Evolutionary conservation across 2,329 filamentous ascomycete species (phyloP).

Genomic region (Pseudopyricularia javanii): DNA sequence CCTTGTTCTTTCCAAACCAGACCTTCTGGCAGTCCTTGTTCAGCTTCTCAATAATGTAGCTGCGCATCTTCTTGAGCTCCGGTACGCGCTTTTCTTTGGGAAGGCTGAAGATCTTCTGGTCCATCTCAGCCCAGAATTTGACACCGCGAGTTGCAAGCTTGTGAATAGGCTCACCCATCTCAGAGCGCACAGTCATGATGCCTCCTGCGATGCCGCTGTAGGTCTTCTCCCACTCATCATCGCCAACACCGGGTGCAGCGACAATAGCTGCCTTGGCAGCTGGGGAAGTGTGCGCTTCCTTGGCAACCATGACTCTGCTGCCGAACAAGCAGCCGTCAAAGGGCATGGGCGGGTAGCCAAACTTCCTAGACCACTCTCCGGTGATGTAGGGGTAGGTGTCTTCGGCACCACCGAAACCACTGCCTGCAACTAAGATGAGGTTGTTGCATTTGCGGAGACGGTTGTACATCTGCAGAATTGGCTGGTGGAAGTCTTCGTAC

Average conservation of each 20-base stretch:
- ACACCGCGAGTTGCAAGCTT: conserved; percentile 96
- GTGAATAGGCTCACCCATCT: conserved; percentile 99
- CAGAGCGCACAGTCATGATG: conserved; percentile 90
- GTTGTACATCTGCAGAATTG: conserved; percentile 81
- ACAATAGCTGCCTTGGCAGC: conserved; percentile 84
- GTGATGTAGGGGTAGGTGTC: conserved; percentile 90
- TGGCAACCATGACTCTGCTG: conserved; percentile 88
- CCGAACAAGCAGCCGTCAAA: conserved; percentile 88
- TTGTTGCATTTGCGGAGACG: conserved; percentile 78
- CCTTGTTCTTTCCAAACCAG: conserved; percentile 83
- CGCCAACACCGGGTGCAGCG: conserved; percentile 71
- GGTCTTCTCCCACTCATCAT: conserved; percentile 80
- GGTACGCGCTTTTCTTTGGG: conserved; percentile 88
- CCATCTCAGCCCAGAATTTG: conserved; percentile 96
- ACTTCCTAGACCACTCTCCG: conserved; percentile 76
- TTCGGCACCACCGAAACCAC: conserved; percentile 80
- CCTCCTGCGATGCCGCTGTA: conserved; percentile 87
- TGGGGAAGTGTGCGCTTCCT: conserved; percentile 80
- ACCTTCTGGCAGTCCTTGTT: conserved; percentile 96
- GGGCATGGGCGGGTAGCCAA: conserved; percentile 83
- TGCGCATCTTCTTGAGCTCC: conserved; percentile 77
- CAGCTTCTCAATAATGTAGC: conserved; percentile 89
- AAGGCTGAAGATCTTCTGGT: conserved; percentile 92
- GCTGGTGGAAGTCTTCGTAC: conserved; percentile 89
- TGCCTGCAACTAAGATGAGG: conserved; percentile 79